Evolutionary conservation across 371 early-diverging fungal species (phyloP), one percentile per base, ranked within the genome.

Genomic region (Lichtheimia hyalospora): DNA sequence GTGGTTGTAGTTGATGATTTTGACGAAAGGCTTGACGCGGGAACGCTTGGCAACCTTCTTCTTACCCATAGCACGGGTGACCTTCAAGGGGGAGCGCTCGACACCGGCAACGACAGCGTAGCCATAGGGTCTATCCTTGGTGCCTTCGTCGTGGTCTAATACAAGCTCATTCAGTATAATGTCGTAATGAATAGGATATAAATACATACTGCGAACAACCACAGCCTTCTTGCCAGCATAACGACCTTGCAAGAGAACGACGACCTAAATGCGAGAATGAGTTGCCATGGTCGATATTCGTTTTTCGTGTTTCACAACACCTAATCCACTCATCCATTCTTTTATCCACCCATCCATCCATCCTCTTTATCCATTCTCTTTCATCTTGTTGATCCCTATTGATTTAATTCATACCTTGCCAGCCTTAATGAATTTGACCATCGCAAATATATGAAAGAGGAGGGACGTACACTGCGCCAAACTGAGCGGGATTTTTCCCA

Each of bases 201-300:
- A 56, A 62, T 64, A 62, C 75, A 63, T 84, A 90, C 90, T 92
- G 86, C 96, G 96, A 77, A 98, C 92, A 73, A 98, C 94, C 69
- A 98, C 98, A 68, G 97, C 98, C 91, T 98, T 98, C 89, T 95
- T 96, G 71, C 99, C 99, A 81, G 99, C 98, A 74, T 91, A 93
- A 70, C 97, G 94, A 68, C 99, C 99, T 74, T 94, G 92, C 66
- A 97, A 93, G 79, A 98, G 82, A 67, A 98, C 89, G 71, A 95
- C 98, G 73, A 97, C 97, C 93, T 97, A 72, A 21, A 18, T 15
- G 44, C 16, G 44, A n/a, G 18, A 28, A 52, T 49, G 50, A 12
- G 27, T 21, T 23, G 53, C 54, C 63, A 24, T 23, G 15, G 40
- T 44, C 25, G 6, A n/a, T 18, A 7, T 25, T 13, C 58, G 40